Percentiles rank a stretch among this genome's conserved stretches.
phyloP scores from a whole-genome alignment of 2,329 filamentous ascomycete genomes.

The Aspergillus clavatus region DNA sequence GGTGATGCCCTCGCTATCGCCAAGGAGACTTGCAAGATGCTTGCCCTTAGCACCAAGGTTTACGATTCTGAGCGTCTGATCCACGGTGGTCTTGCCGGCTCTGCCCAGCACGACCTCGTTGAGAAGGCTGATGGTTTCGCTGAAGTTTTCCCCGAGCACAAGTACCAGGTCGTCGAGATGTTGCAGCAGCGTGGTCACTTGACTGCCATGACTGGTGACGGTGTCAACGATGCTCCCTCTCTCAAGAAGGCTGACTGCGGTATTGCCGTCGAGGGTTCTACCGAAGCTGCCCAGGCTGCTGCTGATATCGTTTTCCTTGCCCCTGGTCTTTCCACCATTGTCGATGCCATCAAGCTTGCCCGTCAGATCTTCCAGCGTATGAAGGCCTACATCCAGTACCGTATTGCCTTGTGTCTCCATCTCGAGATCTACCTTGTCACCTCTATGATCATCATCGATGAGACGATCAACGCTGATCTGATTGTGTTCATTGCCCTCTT shows the following conservation, averaged over 20 bases:
- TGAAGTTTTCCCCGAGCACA: slow-evolving; percentile 71
- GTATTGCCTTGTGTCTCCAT: slow-evolving; percentile 69
- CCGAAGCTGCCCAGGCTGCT: slow-evolving; percentile 67
- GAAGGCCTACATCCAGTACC: slow-evolving; percentile 74
- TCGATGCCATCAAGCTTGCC: slow-evolving; percentile 68
- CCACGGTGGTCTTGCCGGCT: slow-evolving; percentile 67
- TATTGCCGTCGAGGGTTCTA: slow-evolving; percentile 68
- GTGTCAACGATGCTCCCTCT: slow-evolving; percentile 69
- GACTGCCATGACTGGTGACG: slow-evolving; percentile 72
- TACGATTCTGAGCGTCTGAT: slow-evolving; percentile 76
- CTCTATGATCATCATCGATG: slow-evolving; percentile 75
- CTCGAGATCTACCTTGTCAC: slow-evolving; percentile 72
- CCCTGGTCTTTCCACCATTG: slow-evolving; percentile 66
- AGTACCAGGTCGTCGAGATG: slow-evolving; percentile 73
- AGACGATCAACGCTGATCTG: slow-evolving; percentile 66
- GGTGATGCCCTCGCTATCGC: slow-evolving; percentile 75
- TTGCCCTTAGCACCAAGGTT: slow-evolving; percentile 72
- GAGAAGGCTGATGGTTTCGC: slow-evolving; percentile 70
- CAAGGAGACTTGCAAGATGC: slow-evolving; percentile 78
- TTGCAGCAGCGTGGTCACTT: slow-evolving; percentile 67
- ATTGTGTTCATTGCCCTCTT: slow-evolving; percentile 77
- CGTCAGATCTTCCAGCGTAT: slow-evolving; percentile 74
- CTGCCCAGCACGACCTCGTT: slow-evolving; percentile 69
- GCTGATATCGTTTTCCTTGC: slow-evolving; percentile 72
- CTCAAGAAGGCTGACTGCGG: slow-evolving; percentile 71